These are phyloP conservation scores for Fragilaria radians DNA, from an alignment of 108 stramenopile genomes.

Conservation along the genomic window DNA sequence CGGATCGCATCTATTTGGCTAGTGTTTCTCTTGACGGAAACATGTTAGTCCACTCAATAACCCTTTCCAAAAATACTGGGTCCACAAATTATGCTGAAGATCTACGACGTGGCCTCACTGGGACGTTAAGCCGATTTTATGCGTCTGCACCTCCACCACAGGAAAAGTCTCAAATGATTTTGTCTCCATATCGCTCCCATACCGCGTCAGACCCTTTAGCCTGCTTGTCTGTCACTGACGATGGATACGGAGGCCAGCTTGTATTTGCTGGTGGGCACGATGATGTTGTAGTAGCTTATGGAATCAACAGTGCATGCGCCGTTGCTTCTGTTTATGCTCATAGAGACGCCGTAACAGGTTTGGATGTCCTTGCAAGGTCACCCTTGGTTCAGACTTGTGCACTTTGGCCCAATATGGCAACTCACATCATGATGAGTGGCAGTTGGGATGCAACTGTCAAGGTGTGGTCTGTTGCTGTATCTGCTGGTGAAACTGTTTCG, in stretches of 20 bases:
- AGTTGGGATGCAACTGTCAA: constrained; percentile 74
- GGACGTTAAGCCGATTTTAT: constrained; percentile 38
- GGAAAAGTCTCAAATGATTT: constrained; percentile 18
- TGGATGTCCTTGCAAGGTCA: constrained; percentile 34
- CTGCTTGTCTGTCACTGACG: constrained; percentile 37
- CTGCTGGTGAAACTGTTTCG: constrained; percentile 51
- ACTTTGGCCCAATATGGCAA: constrained; percentile 41
- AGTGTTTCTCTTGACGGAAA: constrained; percentile 55
- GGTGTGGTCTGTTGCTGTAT: constrained; percentile 54
- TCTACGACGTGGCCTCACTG: constrained; percentile 21
- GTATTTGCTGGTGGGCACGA: constrained; percentile 72
- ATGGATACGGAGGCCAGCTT: constrained; percentile 46
- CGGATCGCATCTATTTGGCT: constrained; percentile 22
- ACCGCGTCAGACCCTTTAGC: constrained; percentile 55
- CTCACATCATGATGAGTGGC: constrained; percentile 61
- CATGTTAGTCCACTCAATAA: constrained; percentile 35
- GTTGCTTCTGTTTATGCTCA: constrained; percentile 69
- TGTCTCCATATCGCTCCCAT: constrained; percentile 40
- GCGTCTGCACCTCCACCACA: constrained; percentile 3
- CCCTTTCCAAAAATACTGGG: constrained; percentile 9
- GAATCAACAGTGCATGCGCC: constrained; percentile 60
- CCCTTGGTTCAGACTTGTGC: constrained; percentile 21
- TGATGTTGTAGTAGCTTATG: constrained; percentile 65
- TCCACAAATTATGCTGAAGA: constrained; percentile 13
- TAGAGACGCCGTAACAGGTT: constrained; percentile 61